Evolutionary conservation across 139 green algal genomes (phyloP).

Genomic region (Chlamydomonas sphaeroides): DNA sequence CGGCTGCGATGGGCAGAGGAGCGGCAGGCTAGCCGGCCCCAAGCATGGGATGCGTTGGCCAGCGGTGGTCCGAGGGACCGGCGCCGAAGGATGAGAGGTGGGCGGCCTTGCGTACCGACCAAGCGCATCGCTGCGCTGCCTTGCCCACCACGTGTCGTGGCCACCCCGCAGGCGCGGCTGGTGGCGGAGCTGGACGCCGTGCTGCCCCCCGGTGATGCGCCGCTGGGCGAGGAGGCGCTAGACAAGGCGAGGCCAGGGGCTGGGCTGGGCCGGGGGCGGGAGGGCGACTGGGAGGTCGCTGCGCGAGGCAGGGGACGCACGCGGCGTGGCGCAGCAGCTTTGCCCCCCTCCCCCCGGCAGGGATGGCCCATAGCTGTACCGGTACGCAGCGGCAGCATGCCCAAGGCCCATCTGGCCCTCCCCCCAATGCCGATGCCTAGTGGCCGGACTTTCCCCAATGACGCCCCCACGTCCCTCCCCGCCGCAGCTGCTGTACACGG

Average conservation of each 20-base stretch:
- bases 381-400: neutral
- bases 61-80: no score
- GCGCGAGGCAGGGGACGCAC: no score
- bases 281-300: no score
- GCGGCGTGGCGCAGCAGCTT: no score
- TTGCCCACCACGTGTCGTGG: neutral
- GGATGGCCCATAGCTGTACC: no score
- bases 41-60: no score
- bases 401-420: neutral
- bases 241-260: neutral
- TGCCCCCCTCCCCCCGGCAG: no score
- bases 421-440: no score
- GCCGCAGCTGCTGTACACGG: constrained; percentile 40
- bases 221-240: neutral
- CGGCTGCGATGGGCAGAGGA: no score
- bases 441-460: neutral
- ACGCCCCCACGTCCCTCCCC: neutral
- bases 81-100: no score
- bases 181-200: neutral
- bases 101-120: no score
- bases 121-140: neutral
- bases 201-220: neutral
- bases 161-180: neutral
- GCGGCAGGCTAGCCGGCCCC: no score
- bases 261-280: neutral